phyloP scores from a whole-genome alignment of 2,329 filamentous ascomycete genomes.

The Cercospora brassicicola region DNA sequence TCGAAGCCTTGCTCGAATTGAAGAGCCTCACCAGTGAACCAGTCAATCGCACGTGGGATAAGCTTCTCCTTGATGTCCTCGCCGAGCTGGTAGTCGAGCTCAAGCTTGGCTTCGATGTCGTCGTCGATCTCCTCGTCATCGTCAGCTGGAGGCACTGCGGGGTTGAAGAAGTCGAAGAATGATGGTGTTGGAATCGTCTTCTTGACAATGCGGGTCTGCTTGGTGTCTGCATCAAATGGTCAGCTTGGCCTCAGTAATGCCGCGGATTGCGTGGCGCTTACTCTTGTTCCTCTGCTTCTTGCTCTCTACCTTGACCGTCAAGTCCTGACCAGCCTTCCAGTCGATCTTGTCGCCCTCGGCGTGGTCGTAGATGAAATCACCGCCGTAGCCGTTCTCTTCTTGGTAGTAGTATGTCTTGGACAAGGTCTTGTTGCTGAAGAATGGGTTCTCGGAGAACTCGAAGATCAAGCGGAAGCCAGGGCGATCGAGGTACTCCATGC shows the following conservation, averaged over 20 bases:
- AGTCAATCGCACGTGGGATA: slow-evolving; percentile 96
- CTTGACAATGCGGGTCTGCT: slow-evolving; percentile 98
- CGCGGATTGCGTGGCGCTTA: slow-evolving; percentile 52
- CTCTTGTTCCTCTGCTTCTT: slow-evolving; percentile 99
- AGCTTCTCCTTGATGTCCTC: slow-evolving; percentile 99
- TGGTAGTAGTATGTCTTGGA: slow-evolving; percentile 99
- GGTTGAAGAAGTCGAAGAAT: slow-evolving; percentile 97
- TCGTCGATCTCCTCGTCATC: slow-evolving; percentile 75
- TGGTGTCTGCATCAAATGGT: slow-evolving; percentile 69
- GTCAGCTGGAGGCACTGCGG: slow-evolving; percentile 81
- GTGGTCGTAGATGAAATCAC: slow-evolving; percentile 99
- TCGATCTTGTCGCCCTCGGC: slow-evolving; percentile 97
- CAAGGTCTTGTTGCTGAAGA: slow-evolving; percentile 95
- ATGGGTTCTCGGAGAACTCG: slow-evolving; percentile 92
- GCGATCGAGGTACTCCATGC: slow-evolving; percentile 98
- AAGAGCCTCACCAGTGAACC: slow-evolving; percentile 98
- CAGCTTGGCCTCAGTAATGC: slow-evolving; percentile 19
- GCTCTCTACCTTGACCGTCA: slow-evolving; percentile 92
- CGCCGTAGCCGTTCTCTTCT: slow-evolving; percentile 96
- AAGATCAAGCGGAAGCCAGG: slow-evolving; percentile 98
- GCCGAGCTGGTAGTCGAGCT: slow-evolving; percentile 97
- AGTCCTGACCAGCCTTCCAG: slow-evolving; percentile 89
- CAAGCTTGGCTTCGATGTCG: slow-evolving; percentile 95
- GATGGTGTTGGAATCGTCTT: slow-evolving; percentile 98
- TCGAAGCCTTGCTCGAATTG: slow-evolving; percentile 93